Percentiles rank a stretch among this genome's conserved stretches.
Evolutionary conservation across 768 basidiomycete species (phyloP).

Genomic region (Mycena polygramma): DNA sequence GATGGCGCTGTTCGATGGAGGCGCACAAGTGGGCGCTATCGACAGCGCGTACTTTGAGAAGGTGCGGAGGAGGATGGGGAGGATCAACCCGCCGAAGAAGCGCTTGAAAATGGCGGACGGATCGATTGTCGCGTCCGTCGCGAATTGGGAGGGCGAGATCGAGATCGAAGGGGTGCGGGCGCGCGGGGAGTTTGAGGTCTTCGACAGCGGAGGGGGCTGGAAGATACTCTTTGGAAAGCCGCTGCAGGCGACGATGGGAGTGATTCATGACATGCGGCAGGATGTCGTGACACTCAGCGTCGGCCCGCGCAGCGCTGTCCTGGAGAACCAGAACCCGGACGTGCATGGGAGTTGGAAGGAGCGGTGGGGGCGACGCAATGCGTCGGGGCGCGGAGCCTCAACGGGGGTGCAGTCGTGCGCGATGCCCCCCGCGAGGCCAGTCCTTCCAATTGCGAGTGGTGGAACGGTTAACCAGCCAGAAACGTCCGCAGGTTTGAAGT

Average conservation of each 20-base stretch:
- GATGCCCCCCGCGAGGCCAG: conserved; percentile 26
- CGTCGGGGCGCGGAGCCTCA: neutral
- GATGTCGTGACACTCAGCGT: neutral
- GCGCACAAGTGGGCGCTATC: neutral
- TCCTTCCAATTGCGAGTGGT: neutral
- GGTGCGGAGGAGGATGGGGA: neutral
- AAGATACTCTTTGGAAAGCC: neutral
- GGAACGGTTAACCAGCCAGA: neutral
- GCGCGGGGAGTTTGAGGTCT: neutral
- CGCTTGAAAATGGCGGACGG: neutral
- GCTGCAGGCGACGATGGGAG: neutral
- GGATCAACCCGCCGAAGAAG: neutral
- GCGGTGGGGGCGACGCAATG: neutral
- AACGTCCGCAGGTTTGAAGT: neutral
- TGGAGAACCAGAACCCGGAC: neutral
- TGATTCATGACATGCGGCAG: neutral
- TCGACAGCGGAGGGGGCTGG: conserved; percentile 10
- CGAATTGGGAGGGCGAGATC: neutral
- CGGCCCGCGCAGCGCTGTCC: too few species aligned
- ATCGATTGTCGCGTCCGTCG: neutral
- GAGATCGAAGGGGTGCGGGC: neutral
- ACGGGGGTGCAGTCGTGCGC: conserved; percentile 18
- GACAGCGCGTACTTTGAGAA: neutral
- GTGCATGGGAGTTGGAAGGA: neutral
- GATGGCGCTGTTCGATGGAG: neutral